Evolutionary conservation across 1,284 basidiomycete species (phyloP).

Genomic region (Malassezia sympodialis): DNA sequence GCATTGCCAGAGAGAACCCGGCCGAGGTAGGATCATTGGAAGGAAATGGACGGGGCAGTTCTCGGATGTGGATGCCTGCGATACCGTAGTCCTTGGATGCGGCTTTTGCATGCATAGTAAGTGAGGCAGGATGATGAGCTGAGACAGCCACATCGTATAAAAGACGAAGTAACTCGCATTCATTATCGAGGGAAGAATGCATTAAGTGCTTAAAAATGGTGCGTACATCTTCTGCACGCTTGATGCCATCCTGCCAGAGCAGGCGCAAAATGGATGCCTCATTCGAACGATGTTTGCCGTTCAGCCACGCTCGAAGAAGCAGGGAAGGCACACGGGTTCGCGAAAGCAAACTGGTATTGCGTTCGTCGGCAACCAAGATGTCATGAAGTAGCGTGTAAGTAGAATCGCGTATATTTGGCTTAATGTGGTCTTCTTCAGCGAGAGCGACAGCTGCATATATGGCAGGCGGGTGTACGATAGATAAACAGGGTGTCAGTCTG

Average conservation of each 20-base stretch:
- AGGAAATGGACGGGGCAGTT: conserved; percentile 32
- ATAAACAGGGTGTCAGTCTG: too few relatives aligned
- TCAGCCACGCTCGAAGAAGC: conserved; percentile 6
- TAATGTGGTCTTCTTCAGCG: neutral
- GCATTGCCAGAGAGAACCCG: conserved; percentile 28
- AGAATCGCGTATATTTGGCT: neutral
- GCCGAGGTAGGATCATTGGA: conserved; percentile 13
- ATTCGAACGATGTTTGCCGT: neutral
- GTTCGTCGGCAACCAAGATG: neutral
- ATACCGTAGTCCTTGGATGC: neutral
- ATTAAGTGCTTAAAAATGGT: conserved; percentile 18
- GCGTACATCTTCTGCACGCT: conserved; percentile 20
- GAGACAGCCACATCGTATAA: conserved; percentile 22
- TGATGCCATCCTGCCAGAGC: conserved; percentile 19
- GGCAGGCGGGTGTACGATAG: conserved; percentile 9
- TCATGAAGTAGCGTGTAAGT: neutral
- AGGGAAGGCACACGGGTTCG: conserved; percentile 2
- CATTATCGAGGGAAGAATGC: neutral
- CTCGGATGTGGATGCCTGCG: conserved; percentile 25
- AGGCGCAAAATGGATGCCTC: neutral
- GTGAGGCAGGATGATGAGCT: conserved; percentile 22
- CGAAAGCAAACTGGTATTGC: conserved; percentile 10
- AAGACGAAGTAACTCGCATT: conserved; percentile 20
- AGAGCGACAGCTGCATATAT: neutral
- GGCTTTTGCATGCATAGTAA: conserved; percentile 22